Percentiles rank a stretch among this genome's conserved stretches.
Evolutionary conservation across 192 early-diverging fungal genomes (phyloP).

Genomic region (Mortierella alpina): DNA sequence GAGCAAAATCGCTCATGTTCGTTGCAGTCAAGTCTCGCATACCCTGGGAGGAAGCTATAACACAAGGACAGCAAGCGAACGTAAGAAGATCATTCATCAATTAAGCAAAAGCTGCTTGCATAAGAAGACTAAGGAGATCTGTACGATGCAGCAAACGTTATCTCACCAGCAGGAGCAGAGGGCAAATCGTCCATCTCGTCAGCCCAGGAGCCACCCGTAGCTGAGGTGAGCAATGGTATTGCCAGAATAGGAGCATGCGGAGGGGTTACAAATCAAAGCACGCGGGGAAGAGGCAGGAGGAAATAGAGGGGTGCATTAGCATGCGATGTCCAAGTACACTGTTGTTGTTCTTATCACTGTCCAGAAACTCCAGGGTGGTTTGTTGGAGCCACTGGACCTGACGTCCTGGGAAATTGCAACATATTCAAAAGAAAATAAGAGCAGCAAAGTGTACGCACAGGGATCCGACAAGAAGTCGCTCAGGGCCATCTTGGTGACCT

Average conservation of each 20-base stretch:
- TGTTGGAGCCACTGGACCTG: constrained; percentile 37
- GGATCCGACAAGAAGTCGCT: constrained; percentile 82
- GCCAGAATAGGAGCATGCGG: neutral
- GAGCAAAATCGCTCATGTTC: no score
- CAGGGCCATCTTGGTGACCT: constrained; percentile 90
- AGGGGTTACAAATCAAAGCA: neutral
- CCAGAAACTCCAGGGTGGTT: constrained; percentile 14
- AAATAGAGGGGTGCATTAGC: constrained; percentile 16
- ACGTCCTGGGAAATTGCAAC: neutral
- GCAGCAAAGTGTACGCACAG: constrained; percentile 51
- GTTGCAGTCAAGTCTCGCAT: neutral
- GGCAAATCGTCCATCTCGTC: constrained; percentile 93
- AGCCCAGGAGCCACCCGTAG: constrained; percentile 81
- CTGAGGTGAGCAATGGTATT: constrained; percentile 32
- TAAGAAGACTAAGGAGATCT: constrained; percentile 12
- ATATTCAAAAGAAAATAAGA: neutral
- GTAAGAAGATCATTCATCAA: constrained; percentile 3
- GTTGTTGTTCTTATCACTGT: neutral
- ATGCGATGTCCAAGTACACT: neutral
- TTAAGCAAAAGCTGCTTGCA: neutral
- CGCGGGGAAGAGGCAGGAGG: constrained; percentile 6
- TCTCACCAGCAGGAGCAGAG: constrained; percentile 77
- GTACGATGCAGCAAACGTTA: constrained; percentile 3
- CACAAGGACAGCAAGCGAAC: neutral
- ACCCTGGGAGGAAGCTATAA: constrained; percentile 39